Conservation (phyloP, 2,329 filamentous ascomycete species). For the Calonectria pauciramosa region DNA sequence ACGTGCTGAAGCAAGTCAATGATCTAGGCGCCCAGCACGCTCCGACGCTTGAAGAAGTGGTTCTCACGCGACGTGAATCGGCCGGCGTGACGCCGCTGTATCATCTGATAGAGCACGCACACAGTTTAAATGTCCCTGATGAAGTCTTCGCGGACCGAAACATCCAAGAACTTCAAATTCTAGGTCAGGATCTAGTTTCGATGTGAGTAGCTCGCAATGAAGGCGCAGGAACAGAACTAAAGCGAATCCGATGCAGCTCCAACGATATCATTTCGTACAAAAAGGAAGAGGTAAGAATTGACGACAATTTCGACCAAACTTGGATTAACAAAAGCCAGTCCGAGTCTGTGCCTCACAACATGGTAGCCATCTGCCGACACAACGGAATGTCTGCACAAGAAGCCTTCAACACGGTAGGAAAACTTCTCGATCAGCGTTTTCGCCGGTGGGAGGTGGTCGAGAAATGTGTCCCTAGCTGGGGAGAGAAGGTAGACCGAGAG, state of each 20-base stretch:
- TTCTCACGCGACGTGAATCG: background rate
- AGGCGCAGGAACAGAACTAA: background rate
- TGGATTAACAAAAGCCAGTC: background rate
- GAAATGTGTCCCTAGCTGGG: background rate
- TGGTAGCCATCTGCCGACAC: background rate
- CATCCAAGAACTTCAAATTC: background rate
- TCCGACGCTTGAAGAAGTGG: background rate
- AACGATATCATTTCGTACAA: conserved; percentile 1
- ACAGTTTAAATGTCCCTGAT: background rate
- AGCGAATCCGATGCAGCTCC: background rate
- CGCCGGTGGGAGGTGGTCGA: background rate
- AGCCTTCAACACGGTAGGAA: background rate
- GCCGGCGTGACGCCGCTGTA: background rate
- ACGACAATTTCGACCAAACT: too few species aligned
- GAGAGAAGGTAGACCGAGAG: background rate
- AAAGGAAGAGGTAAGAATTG: background rate
- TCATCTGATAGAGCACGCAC: background rate
- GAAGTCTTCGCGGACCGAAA: background rate
- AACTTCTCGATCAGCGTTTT: background rate
- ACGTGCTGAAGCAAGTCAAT: background rate
- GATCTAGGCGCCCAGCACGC: background rate
- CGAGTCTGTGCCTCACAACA: background rate
- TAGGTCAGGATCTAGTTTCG: background rate
- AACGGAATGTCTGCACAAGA: background rate
- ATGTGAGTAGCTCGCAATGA: background rate